Evolutionary conservation across 2,329 filamentous ascomycete genomes (phyloP).

Genomic region (Fusarium sublunatum): DNA sequence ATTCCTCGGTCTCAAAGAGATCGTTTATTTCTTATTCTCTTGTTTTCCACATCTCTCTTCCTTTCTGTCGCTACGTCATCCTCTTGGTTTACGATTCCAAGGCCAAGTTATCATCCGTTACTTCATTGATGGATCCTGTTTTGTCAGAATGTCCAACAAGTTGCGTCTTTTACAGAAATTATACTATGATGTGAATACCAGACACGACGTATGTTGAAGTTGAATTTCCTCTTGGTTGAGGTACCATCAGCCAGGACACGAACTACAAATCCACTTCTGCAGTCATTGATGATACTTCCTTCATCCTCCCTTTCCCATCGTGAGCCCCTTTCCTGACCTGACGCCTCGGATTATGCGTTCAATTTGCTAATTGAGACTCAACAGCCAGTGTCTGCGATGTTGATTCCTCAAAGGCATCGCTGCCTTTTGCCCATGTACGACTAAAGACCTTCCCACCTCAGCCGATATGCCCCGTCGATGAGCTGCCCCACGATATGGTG

Average conservation of each 20-base stretch:
- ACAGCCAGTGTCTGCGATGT: neutral
- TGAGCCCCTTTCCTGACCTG: neutral
- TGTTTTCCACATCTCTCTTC: neutral
- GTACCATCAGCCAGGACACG: neutral
- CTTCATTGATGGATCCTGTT: slow-evolving; percentile 2
- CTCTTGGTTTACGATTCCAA: neutral
- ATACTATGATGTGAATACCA: neutral
- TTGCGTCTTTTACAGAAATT: neutral
- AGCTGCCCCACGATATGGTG: neutral
- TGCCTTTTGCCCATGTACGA: neutral
- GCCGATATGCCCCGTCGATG: neutral
- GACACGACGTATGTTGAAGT: neutral
- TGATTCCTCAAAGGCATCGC: neutral
- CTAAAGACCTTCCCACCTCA: neutral
- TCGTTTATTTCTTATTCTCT: neutral
- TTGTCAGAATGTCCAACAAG: slow-evolving; percentile 8
- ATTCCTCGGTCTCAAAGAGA: too few relatives aligned
- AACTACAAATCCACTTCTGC: neutral
- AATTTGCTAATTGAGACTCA: neutral
- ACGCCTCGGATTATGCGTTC: neutral
- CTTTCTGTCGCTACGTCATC: slow-evolving; percentile 11
- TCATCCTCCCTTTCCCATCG: neutral
- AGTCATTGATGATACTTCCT: neutral
- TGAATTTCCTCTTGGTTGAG: neutral
- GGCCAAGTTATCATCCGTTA: slow-evolving; percentile 2